Evolutionary conservation across 1,139 yeast species (phyloP), one percentile per base, ranked within the genome.

Genomic region (Yamadazyma blattariae): DNA sequence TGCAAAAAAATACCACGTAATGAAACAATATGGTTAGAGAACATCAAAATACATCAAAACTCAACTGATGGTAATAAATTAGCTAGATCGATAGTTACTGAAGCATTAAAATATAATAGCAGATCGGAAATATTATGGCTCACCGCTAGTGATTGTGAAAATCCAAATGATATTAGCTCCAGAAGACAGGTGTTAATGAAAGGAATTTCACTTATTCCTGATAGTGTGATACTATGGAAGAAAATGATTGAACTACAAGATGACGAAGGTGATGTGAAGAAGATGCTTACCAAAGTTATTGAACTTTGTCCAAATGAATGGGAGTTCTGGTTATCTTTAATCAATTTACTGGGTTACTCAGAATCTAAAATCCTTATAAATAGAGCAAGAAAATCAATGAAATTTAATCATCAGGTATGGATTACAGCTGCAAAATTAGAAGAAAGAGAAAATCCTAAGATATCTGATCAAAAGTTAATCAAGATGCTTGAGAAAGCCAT

Each of bases 11-110:
- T 90, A 40, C 89, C 92, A 0, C 65, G 64, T 32, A 75, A 66
- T 48, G 94, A 82, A 43, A 85, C 79, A 13, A 66, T 89, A 0
- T 92, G 98, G 98, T 56, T 90, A 5, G 96, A 87, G 44, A 81
- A 73, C 51, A 67, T 92, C 9, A 69, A 88, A 30, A 59, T 90
- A n/a, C 81, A 87, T 52, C 60, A 57, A 10, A 56, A 64, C 12
- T 74, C 78, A 24, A 47, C 67, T 2, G 68, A 61, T 18, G 71
- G 70, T 2, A 36, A 42, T 10, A 56, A 59, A 29, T 46, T 63
- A 10, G 67, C 81, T 42, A 82, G 77, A 50, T 56, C 67, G 1
- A 67, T 89, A 15, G 80, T 81, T 4, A 75, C 84, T 0, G 79
- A 80, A 35, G 96, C 87, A 0, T 70, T 90, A 5, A 64, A 67